Conservation (phyloP, 768 basidiomycete genomes). For the Kwoniella shandongensis region DNA sequence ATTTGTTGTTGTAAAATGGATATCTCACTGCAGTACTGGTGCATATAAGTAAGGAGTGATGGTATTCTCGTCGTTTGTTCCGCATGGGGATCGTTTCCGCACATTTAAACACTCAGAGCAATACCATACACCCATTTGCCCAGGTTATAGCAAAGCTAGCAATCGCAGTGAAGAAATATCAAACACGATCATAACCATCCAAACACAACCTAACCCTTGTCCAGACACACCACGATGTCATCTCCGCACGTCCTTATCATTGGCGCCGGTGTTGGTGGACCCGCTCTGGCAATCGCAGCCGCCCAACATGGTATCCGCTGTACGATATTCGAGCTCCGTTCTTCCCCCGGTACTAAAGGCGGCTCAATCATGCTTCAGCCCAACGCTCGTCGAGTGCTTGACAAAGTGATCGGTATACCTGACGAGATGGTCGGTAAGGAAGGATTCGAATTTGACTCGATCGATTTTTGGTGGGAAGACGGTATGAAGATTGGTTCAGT, state of each 20-base stretch:
- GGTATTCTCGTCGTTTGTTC: too few species aligned
- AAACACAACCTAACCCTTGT: too few species aligned
- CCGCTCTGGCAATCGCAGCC: slow-evolving; percentile 25
- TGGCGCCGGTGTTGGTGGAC: slow-evolving; percentile 24
- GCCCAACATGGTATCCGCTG: slow-evolving; percentile 21
- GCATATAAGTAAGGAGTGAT: too few species aligned
- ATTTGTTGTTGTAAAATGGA: too few species aligned
- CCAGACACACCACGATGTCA: too few species aligned
- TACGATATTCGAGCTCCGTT: slow-evolving; percentile 35
- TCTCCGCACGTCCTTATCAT: slow-evolving; percentile 19
- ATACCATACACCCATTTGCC: too few species aligned
- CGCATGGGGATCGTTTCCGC: too few species aligned
- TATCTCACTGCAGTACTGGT: too few species aligned
- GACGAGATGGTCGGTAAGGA: slow-evolving; percentile 13
- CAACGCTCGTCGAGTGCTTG: slow-evolving; percentile 28
- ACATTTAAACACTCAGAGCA: too few species aligned
- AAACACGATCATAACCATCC: too few species aligned
- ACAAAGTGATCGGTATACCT: slow-evolving; percentile 22
- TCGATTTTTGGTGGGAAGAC: slow-evolving; percentile 19
- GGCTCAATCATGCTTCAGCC: slow-evolving; percentile 31
- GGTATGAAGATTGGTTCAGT: slow-evolving; percentile 14
- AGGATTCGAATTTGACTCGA: slow-evolving; percentile 22
- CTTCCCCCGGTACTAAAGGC: slow-evolving; percentile 7
- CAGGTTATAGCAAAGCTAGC: too few species aligned
- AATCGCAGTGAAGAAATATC: too few species aligned